Conservation (phyloP, 2,329 filamentous ascomycete species). For the Talaromyces marneffei region DNA sequence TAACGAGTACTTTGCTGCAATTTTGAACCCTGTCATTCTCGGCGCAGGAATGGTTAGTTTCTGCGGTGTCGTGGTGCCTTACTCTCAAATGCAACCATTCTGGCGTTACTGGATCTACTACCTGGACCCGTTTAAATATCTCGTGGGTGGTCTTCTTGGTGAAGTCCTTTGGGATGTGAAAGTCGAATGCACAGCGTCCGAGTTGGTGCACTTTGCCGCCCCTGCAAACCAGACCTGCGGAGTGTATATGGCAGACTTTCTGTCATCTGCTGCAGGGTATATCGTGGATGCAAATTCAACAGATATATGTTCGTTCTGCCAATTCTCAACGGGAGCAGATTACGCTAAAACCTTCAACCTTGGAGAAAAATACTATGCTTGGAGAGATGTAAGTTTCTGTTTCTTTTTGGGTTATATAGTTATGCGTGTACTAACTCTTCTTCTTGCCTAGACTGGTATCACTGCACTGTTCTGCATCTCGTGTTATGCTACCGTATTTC, state of each 20-base stretch:
- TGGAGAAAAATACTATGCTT: no score
- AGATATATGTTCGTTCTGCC: conserved; percentile 26
- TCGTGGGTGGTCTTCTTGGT: conserved; percentile 36
- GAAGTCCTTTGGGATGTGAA: conserved; percentile 36
- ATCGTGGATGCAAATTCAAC: conserved; percentile 26
- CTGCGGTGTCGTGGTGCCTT: conserved; percentile 37
- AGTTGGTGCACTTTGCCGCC: conserved; percentile 27
- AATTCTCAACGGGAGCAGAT: conserved; percentile 28
- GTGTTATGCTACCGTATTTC: conserved; percentile 41
- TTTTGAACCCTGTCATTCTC: conserved; percentile 54
- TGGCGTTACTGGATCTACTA: conserved; percentile 44
- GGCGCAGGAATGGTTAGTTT: conserved; percentile 39
- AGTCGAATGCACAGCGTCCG: conserved; percentile 30
- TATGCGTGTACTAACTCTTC: not conserved
- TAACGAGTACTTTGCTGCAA: conserved; percentile 54
- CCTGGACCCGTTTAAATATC: conserved; percentile 40
- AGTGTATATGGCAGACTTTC: conserved; percentile 32
- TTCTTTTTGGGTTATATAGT: no score
- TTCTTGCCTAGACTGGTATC: conserved; percentile 30
- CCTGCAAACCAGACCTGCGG: conserved; percentile 22
- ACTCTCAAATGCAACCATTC: conserved; percentile 33
- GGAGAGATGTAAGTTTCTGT: conserved; percentile 23
- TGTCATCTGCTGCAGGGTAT: conserved; percentile 25
- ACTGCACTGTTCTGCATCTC: conserved; percentile 41
- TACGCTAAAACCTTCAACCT: conserved; percentile 31